Evolutionary conservation across 129 eudicot genomes (phyloP).

Genomic region (Chrysanthemum lavandulifolium): DNA sequence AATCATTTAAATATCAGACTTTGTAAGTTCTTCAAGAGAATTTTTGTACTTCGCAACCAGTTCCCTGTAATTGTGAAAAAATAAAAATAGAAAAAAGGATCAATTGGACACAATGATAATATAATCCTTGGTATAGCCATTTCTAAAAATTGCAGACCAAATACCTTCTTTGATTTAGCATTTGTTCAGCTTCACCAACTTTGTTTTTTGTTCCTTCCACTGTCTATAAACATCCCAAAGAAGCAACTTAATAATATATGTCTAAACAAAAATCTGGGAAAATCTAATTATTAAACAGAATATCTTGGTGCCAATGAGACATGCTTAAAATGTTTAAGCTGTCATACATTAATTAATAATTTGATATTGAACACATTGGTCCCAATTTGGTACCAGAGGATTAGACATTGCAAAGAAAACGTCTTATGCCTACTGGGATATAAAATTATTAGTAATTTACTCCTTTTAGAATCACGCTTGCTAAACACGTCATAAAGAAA

Average conservation of each 20-base stretch:
- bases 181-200: constrained; percentile 74
- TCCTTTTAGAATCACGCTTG: neutral
- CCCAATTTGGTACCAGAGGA: neutral
- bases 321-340: no score
- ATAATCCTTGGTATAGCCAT: neutral
- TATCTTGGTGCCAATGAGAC: neutral
- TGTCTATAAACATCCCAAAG: constrained; percentile 47
- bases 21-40: constrained; percentile 77
- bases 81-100: neutral
- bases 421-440: neutral
- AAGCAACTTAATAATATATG: neutral
- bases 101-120: neutral
- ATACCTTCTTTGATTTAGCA: constrained; percentile 83
- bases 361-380: neutral
- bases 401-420: neutral
- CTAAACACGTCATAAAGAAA: neutral
- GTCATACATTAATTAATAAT: neutral
- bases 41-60: constrained; percentile 58
- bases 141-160: neutral
- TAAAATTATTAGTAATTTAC: neutral
- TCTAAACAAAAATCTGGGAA: neutral
- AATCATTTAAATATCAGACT: constrained; percentile 43
- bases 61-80: constrained; percentile 49
- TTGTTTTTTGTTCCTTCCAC: constrained; percentile 82
- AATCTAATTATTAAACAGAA: no score